These are phyloP conservation scores for Lolium multiflorum DNA, from an alignment of 176 grass and related monocot species.

Conservation along the genomic window DNA sequence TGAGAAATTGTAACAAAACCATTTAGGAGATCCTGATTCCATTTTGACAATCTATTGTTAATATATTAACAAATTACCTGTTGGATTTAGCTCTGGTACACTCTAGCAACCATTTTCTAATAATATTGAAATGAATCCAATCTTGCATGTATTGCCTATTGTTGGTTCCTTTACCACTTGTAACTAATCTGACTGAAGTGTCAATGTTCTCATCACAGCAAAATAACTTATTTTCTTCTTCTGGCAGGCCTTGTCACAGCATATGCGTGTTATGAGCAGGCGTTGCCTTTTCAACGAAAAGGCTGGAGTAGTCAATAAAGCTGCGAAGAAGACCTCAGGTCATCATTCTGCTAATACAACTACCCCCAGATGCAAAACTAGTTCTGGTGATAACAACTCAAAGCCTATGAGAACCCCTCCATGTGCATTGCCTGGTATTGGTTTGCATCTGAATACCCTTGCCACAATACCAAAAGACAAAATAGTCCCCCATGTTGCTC, in stretches of 20 bases:
- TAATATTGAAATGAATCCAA: slow-evolving; percentile 3
- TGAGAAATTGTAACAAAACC: background rate
- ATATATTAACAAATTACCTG: slow-evolving; percentile 23
- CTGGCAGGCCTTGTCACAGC: slow-evolving; percentile 65
- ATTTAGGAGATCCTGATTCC: slow-evolving; percentile 8
- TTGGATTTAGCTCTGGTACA: background rate
- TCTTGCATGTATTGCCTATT: slow-evolving; percentile 25
- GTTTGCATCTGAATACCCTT: slow-evolving; percentile 97
- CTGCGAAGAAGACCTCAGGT: slow-evolving; percentile 40
- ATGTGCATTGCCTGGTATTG: slow-evolving; percentile 86
- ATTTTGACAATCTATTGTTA: slow-evolving; percentile 32
- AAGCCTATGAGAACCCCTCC: slow-evolving; percentile 66
- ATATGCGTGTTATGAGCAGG: slow-evolving; percentile 76
- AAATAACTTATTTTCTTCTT: slow-evolving; percentile 39
- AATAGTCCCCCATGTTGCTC: slow-evolving; percentile 38
- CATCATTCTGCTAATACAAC: slow-evolving; percentile 45
- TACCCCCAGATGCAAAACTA: slow-evolving; percentile 67
- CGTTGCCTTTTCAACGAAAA: slow-evolving; percentile 94
- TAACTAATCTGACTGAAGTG: slow-evolving; percentile 17
- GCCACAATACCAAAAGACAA: slow-evolving; percentile 72
- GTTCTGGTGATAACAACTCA: slow-evolving; percentile 46
- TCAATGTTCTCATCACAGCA: slow-evolving; percentile 8
- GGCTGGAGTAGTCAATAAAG: slow-evolving; percentile 44
- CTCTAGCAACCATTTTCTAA: background rate
- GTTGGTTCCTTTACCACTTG: background rate